These are phyloP conservation scores for Pseudodiploospora longispora DNA, from an alignment of 2,329 filamentous ascomycete species.

Conservation along the genomic window DNA sequence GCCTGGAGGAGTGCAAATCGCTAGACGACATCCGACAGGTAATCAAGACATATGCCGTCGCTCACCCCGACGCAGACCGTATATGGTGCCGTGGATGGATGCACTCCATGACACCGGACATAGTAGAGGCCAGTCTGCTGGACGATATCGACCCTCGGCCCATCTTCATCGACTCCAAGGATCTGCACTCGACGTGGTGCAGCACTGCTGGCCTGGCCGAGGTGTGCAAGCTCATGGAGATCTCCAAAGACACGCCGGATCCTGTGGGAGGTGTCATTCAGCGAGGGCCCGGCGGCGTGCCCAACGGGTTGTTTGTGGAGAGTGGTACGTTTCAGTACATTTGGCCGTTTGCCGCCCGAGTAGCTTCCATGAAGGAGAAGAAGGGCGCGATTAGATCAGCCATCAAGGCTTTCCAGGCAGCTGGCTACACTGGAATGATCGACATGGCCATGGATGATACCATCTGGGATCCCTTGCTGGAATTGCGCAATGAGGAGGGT, in stretches of 20 bases:
- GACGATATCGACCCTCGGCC: constrained; percentile 46
- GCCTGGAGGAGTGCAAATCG: constrained; percentile 38
- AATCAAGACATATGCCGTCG: constrained; percentile 36
- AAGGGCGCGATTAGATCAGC: constrained; percentile 40
- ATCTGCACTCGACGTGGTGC: constrained; percentile 50
- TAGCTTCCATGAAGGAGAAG: constrained; percentile 39
- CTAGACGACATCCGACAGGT: constrained; percentile 40
- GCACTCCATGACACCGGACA: constrained; percentile 38
- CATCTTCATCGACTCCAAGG: constrained; percentile 49
- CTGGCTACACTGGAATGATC: constrained; percentile 46
- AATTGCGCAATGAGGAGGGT: constrained; percentile 30
- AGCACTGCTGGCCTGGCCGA: constrained; percentile 43
- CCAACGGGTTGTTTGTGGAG: constrained; percentile 44
- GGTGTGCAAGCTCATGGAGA: constrained; percentile 26
- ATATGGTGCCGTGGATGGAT: constrained; percentile 50
- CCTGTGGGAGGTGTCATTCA: constrained; percentile 45
- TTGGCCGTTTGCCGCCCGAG: constrained; percentile 45
- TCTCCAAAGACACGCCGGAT: constrained; percentile 33
- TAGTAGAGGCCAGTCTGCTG: constrained; percentile 35
- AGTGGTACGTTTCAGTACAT: constrained; percentile 43
- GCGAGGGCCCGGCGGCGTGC: constrained; percentile 37
- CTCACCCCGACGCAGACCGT: constrained; percentile 37
- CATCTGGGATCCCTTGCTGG: constrained; percentile 42
- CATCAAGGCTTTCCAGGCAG: constrained; percentile 40
- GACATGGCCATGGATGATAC: constrained; percentile 57